Base-by-base conservation (phyloP, 2,329 filamentous ascomycete species). In the Graphilbum ipis-grandicollis region DNA sequence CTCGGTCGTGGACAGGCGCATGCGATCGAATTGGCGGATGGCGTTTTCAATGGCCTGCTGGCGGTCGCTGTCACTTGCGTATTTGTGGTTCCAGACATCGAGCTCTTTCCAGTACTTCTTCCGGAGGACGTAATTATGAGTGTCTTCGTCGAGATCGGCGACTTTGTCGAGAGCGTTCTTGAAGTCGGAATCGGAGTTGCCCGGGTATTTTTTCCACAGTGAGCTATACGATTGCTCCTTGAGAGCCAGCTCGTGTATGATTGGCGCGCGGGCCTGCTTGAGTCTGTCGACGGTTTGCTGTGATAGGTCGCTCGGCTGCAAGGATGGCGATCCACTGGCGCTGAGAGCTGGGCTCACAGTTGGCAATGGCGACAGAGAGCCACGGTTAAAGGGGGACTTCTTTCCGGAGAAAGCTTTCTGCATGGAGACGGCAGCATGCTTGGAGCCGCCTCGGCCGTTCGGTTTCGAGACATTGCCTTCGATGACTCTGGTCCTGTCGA, bases 41-140 rank as follows among this genome's bases (percentile, higher is more conserved):
- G 73, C 72, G 45, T 74, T 65, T 53, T 79, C 61, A 49, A 77
- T 66, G 43, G 69, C 65, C 46, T 63, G 56, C 50, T 82, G 60
- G 22, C 73, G 66, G 41, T 72, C 63, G 23, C 66, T 62, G 15
- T 62, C 53, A 28, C 52, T 58, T 32, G 59, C 56, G 47, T 77
- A 78, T 21, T 66, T 56, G 50, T 74, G 75, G 39, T 62, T 66
- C 63, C 68, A 78, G 18, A 75, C 68, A 44, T 78, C 71, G 13
- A 78, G 59, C 44, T 78, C 73, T 51, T 66, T 75, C 64, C 66
- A 78, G 43, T 63, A 69, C 19, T 59, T 55, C 53, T 68, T 71
- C 42, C 65, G 63, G 45, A 77, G 53, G 25, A 57, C 53, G 62
- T 67, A 78, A 44, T 62, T 71, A 41, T 67, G 60, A 5, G 55